Base-by-base conservation (phyloP, 805 yeast species). In the Jamesozyma rosinii region DNA sequence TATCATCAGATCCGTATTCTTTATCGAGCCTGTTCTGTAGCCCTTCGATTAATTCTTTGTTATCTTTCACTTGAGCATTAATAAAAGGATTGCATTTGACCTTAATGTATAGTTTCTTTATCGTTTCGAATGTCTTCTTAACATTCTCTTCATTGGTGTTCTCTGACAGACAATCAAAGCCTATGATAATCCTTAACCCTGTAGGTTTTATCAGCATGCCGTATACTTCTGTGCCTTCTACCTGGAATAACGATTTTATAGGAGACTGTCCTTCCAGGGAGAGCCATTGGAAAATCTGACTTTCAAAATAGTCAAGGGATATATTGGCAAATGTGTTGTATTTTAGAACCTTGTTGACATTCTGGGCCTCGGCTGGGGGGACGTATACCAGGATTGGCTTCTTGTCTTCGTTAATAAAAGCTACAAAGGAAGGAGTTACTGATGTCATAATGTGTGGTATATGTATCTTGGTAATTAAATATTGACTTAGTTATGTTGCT, bases 291-390 rank as follows among this genome's bases (percentile, higher is more conserved):
- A 53, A 55, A 34, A 57, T 45, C 27, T 47, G 46, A 47, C 61
- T 58, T 11, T 54, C 58, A 37, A 62, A 61, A 38, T 59, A 61
- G 35, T 62, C 66, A 30, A 61, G 27, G 1, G 66, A 53, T 22
- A 58, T 53, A 44, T 62, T 62, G 1, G 64, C 58, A 20, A 59
- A 49, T 4, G 59, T 58, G 40, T 61, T 59, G 44, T 49, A 62
- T 41, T 60, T 55, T 22, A 62, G 41, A 5, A 49, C 56, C 14
- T 45, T 41, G 22, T 58, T 50, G 14, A 54, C 48, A 29, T 56
- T 56, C 5, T 46, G 34, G 5, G 43, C 33, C 11, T 47, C 50
- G n/a, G 41, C 13, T 13, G 48, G 44, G 11, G 52, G 48, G 1
- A 54, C 51, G 40, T 54, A 52, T 14, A 61, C 47, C n/a, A 60